These are phyloP conservation scores for Triticum monococcum DNA, from an alignment of 176 grass and related monocot genomes.

Conservation along the genomic window DNA sequence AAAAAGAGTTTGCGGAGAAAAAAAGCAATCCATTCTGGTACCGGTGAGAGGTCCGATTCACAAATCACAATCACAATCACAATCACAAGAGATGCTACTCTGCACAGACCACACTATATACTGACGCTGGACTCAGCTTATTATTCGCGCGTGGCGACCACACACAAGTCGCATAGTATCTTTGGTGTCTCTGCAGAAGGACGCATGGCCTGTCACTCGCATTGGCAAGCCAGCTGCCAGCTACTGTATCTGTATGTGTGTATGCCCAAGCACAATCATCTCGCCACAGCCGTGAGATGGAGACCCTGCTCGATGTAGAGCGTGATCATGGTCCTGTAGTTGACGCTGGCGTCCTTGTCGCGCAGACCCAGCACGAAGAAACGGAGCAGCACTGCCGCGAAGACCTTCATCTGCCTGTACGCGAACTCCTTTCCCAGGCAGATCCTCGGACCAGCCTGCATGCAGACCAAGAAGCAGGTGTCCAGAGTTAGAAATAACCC, in stretches of 20 bases:
- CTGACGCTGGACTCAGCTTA: background rate
- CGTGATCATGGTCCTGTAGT: slow-evolving; percentile 38
- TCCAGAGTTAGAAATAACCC: background rate
- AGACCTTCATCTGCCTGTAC: slow-evolving; percentile 69
- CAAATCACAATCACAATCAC: background rate
- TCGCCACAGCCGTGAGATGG: slow-evolving; percentile 39
- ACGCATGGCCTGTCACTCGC: background rate
- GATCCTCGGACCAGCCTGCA: slow-evolving; percentile 61
- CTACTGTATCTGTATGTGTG: too few relatives aligned
- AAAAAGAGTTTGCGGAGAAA: too few relatives aligned
- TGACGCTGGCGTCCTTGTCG: slow-evolving; percentile 26
- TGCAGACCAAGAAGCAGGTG: background rate
- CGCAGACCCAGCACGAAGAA: slow-evolving; percentile 46
- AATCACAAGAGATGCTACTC: background rate
- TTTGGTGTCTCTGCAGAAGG: background rate
- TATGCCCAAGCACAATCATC: slow-evolving; percentile 11
- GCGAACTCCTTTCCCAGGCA: slow-evolving; percentile 71
- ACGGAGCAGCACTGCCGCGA: slow-evolving; percentile 47
- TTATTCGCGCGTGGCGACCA: background rate
- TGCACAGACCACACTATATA: background rate
- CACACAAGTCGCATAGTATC: too few relatives aligned
- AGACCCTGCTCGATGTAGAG: slow-evolving; percentile 49
- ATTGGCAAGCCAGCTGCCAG: background rate
- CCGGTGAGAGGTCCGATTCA: background rate
- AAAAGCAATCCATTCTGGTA: too few relatives aligned